Evolutionary conservation across 139 green algal species (phyloP).

Genomic region (Picochlorum sp.): DNA sequence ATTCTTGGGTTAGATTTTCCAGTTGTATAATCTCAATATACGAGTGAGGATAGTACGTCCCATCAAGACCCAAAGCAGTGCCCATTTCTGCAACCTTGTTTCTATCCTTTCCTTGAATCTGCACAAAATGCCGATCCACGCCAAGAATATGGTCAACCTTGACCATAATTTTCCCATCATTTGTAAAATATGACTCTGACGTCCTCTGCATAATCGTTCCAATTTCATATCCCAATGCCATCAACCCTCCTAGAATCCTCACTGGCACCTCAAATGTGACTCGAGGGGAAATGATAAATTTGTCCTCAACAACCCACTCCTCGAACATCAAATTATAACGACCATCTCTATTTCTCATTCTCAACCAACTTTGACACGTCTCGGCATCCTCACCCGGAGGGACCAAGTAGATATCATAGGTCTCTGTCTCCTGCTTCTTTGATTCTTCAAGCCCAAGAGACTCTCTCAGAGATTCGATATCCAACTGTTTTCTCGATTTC

Average conservation of each 20-base stretch:
- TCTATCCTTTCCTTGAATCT: slow-evolving; percentile 76
- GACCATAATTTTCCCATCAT: slow-evolving; percentile 36
- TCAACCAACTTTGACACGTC: slow-evolving; percentile 89
- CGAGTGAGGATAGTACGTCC: slow-evolving; percentile 72
- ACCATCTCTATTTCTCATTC: slow-evolving; percentile 94
- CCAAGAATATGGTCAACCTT: slow-evolving; percentile 82
- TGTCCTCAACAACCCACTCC: slow-evolving; percentile 87
- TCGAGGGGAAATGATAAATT: slow-evolving; percentile 91
- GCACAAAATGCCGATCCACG: slow-evolving; percentile 52
- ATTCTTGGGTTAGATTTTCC: slow-evolving; percentile 54
- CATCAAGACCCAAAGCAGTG: slow-evolving; percentile 63
- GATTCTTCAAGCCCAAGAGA: neutral
- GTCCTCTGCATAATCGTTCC: slow-evolving; percentile 82
- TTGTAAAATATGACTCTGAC: slow-evolving; percentile 29
- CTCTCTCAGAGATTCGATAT: neutral
- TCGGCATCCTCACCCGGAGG: slow-evolving; percentile 84
- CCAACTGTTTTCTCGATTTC: slow-evolving; percentile 57
- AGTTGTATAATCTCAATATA: slow-evolving; percentile 94
- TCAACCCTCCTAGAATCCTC: slow-evolving; percentile 87
- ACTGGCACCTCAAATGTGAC: slow-evolving; percentile 94
- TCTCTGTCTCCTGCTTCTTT: slow-evolving; percentile 38
- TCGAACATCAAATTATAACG: slow-evolving; percentile 97
- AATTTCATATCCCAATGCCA: slow-evolving; percentile 97
- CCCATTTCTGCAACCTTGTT: slow-evolving; percentile 52
- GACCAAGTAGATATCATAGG: slow-evolving; percentile 93